phyloP scores from a whole-genome alignment of 75 land plant species.

The Picea sitchensis region DNA sequence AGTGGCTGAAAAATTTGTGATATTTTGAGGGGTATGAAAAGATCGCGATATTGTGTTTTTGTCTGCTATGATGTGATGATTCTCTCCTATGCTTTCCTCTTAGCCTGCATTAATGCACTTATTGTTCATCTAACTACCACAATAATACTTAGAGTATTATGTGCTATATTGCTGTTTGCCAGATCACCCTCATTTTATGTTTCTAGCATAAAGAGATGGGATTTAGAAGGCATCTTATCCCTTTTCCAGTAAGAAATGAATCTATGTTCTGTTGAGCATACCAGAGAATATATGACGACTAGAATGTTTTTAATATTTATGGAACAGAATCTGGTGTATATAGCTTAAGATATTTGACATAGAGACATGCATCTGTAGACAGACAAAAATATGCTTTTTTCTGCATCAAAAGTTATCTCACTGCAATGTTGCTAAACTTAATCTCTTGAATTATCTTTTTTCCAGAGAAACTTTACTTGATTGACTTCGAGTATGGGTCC shows the following conservation, averaged over 20 bases:
- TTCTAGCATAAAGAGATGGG: neutral
- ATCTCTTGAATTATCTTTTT: constrained; percentile 4
- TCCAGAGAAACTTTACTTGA: constrained; percentile 78
- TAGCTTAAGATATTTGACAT: neutral
- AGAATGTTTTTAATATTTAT: neutral
- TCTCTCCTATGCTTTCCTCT: neutral
- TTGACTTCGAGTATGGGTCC: constrained; percentile 99
- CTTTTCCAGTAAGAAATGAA: neutral
- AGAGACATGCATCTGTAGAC: neutral
- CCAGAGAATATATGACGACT: neutral
- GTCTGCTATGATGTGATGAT: neutral
- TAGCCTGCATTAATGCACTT: neutral
- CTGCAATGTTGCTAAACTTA: neutral
- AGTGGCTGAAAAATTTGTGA: no score
- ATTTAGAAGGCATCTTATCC: neutral
- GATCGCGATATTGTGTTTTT: no score
- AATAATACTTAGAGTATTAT: no score
- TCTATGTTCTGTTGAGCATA: no score
- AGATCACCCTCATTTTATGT: neutral
- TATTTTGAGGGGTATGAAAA: no score
- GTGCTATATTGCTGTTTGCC: neutral
- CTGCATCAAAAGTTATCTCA: neutral
- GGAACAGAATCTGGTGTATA: neutral
- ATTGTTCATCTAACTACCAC: no score
- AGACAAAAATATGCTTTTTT: neutral